Evolutionary conservation across 495 filamentous ascomycete genomes (phyloP).

Genomic region (Jackrogersella minutella): DNA sequence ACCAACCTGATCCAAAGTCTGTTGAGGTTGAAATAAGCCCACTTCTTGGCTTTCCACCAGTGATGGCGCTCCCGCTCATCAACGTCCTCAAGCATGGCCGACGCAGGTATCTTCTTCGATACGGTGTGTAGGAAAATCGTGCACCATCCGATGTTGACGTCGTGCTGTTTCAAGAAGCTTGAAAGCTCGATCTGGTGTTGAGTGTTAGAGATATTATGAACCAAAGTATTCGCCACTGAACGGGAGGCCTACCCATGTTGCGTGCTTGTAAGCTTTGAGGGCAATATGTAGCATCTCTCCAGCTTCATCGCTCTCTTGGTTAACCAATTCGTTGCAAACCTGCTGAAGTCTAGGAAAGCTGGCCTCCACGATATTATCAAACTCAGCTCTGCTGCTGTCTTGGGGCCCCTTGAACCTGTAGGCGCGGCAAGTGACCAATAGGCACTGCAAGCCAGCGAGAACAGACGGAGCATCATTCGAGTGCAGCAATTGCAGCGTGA

Average conservation of each 20-base stretch:
- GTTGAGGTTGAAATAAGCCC: slow-evolving; percentile 97
- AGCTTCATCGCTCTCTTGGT: slow-evolving; percentile 89
- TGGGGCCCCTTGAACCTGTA: slow-evolving; percentile 85
- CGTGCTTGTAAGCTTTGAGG: slow-evolving; percentile 96
- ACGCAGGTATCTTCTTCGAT: slow-evolving; percentile 80
- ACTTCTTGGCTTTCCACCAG: slow-evolving; percentile 99
- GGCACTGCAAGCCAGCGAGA: slow-evolving; percentile 91
- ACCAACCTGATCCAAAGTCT: slow-evolving; percentile 88
- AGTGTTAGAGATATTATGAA: slow-evolving; percentile 43
- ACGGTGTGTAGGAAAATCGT: slow-evolving; percentile 90
- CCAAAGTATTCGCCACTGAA: background rate
- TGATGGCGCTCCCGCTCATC: slow-evolving; percentile 91
- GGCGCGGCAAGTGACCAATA: slow-evolving; percentile 89
- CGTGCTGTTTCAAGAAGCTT: slow-evolving; percentile 74
- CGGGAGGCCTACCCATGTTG: slow-evolving; percentile 80
- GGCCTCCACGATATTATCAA: slow-evolving; percentile 91
- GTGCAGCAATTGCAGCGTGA: slow-evolving; percentile 85
- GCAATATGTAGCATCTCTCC: slow-evolving; percentile 96
- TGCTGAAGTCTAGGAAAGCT: slow-evolving; percentile 89
- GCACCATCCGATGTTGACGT: slow-evolving; percentile 91
- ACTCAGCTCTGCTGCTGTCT: slow-evolving; percentile 79
- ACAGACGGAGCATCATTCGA: slow-evolving; percentile 84
- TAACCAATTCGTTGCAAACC: slow-evolving; percentile 86
- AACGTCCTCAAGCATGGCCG: slow-evolving; percentile 79
- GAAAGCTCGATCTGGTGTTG: slow-evolving; percentile 80